Evolutionary conservation across 164 flowering plant species (phyloP).

Genomic region (Houttuynia cordata): DNA sequence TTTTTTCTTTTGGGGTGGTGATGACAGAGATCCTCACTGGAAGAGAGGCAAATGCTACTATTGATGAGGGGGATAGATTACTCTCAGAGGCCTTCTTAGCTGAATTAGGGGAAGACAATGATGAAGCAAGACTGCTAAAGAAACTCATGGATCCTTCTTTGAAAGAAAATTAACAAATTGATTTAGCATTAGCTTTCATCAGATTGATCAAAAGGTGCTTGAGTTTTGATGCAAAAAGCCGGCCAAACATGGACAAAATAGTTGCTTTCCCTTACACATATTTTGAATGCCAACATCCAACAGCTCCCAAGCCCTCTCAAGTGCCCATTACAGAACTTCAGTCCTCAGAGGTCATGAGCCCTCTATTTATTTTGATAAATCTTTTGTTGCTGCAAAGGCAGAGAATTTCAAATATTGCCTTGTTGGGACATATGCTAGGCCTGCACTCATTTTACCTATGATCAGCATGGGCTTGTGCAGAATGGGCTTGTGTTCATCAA

Average conservation of each 20-base stretch:
- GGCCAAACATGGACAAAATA: conserved; percentile 6
- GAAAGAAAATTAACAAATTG: conserved; percentile 1
- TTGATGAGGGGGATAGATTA: conserved; percentile 11
- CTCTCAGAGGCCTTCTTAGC: not conserved
- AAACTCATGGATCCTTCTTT: conserved; percentile 11
- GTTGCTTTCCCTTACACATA: not conserved
- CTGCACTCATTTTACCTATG: not conserved
- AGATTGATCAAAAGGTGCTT: conserved; percentile 3
- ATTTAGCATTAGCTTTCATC: conserved; percentile 1
- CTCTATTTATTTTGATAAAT: too few species aligned
- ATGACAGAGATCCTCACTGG: conserved; percentile 7
- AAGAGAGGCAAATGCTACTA: conserved; percentile 12
- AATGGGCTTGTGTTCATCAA: not conserved
- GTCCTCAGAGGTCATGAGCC: too few species aligned
- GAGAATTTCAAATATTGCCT: not conserved
- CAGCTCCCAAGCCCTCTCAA: too few species aligned
- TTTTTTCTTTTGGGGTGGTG: conserved; percentile 11
- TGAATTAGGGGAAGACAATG: not conserved
- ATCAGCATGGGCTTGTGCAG: not conserved
- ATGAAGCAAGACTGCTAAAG: not conserved
- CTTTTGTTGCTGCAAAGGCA: not conserved
- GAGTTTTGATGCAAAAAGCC: not conserved
- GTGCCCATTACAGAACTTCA: too few species aligned
- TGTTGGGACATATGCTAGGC: not conserved
- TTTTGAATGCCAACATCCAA: too few species aligned